Evolutionary conservation across 1,139 yeast species (phyloP).

Genomic region (Scheffersomyces illinoinensis): DNA sequence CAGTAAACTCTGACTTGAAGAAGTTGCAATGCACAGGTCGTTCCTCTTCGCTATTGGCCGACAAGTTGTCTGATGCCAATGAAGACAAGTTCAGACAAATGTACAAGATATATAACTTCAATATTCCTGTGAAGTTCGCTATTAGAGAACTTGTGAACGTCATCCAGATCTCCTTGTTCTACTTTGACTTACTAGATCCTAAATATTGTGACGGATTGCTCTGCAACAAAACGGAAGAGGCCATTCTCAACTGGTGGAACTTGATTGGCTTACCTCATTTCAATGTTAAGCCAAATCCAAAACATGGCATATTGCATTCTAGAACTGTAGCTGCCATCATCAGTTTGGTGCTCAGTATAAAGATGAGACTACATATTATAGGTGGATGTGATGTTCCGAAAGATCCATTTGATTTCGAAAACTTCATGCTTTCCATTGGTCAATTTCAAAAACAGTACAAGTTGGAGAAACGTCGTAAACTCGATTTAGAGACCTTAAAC

Average conservation of each 20-base stretch:
- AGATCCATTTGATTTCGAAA: slow-evolving; percentile 80
- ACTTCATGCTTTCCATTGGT: slow-evolving; percentile 59
- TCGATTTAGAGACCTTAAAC: slow-evolving; percentile 65
- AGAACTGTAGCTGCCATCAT: slow-evolving; percentile 58
- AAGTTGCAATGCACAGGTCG: slow-evolving; percentile 85
- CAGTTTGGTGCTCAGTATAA: slow-evolving; percentile 48
- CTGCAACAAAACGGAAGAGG: slow-evolving; percentile 74
- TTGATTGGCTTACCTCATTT: slow-evolving; percentile 66
- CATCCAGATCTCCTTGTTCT: slow-evolving; percentile 73
- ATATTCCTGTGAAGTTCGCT: slow-evolving; percentile 62
- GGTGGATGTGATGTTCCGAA: slow-evolving; percentile 81
- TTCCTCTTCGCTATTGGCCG: slow-evolving; percentile 65
- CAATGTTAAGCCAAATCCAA: slow-evolving; percentile 44
- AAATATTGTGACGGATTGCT: slow-evolving; percentile 78
- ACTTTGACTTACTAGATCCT: slow-evolving; percentile 73
- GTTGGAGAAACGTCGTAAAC: slow-evolving; percentile 54
- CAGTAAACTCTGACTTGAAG: slow-evolving; percentile 74
- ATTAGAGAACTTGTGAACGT: slow-evolving; percentile 73
- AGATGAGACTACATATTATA: slow-evolving; percentile 62
- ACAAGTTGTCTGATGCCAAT: slow-evolving; percentile 69
- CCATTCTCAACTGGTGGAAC: slow-evolving; percentile 82
- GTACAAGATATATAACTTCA: slow-evolving; percentile 53
- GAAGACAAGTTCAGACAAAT: slow-evolving; percentile 82
- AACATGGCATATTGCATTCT: slow-evolving; percentile 60
- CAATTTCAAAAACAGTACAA: slow-evolving; percentile 73